These are phyloP conservation scores for Chalara sp. DNA, from an alignment of 2,329 filamentous ascomycete genomes.

Conservation along the genomic window DNA sequence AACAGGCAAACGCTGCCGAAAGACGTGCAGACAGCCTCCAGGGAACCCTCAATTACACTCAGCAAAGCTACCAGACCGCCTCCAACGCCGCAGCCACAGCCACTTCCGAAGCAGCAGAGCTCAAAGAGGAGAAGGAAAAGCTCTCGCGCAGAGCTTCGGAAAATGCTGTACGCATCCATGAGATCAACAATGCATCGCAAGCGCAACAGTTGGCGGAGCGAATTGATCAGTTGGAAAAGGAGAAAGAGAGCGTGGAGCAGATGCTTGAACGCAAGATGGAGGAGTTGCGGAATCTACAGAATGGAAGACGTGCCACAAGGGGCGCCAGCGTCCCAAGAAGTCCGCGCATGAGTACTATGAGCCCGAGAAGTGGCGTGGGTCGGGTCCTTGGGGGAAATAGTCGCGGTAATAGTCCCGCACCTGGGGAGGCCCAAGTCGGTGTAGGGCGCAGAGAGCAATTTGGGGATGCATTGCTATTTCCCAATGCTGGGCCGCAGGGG, in stretches of 20 bases:
- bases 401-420: conserved; percentile 21
- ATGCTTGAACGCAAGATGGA: conserved; percentile 33
- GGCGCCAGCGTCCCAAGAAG: conserved; percentile 23
- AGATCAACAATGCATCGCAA: conserved; percentile 17
- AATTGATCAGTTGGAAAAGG: conserved; percentile 27
- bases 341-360: conserved; percentile 24
- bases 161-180: conserved; percentile 21
- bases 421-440: conserved; percentile 4
- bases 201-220: conserved; percentile 13
- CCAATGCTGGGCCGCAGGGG: neutral
- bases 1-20: conserved; percentile 16
- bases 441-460: neutral
- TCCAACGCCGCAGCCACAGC: conserved; percentile 17
- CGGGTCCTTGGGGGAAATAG: neutral
- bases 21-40: conserved; percentile 12
- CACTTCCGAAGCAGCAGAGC: conserved; percentile 8
- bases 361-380: conserved; percentile 12
- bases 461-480: conserved; percentile 9
- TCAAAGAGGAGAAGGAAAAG: conserved; percentile 11
- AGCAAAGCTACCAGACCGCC: conserved; percentile 22
- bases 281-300: conserved; percentile 30
- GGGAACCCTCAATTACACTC: conserved; percentile 23
- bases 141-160: conserved; percentile 17
- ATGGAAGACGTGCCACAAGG: conserved; percentile 31
- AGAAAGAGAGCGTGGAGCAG: conserved; percentile 27